Evolutionary conservation across 73 alveolate species (phyloP).

Genomic region (Blepharisma stoltei): DNA sequence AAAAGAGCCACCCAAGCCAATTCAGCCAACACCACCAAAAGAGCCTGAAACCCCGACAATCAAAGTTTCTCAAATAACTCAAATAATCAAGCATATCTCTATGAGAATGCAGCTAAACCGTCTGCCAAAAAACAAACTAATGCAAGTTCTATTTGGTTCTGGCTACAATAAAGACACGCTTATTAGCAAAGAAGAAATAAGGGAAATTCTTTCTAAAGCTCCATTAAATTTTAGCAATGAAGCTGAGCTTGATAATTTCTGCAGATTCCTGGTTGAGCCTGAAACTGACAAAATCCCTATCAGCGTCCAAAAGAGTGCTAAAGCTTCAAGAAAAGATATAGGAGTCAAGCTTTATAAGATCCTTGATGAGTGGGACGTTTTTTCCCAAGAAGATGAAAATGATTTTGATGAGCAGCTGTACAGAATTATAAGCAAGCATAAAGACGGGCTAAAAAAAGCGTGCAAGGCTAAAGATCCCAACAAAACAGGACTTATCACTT

Average conservation of each 20-base stretch:
- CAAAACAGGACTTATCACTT: background rate
- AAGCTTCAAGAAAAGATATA: background rate
- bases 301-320: no score
- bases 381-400: slow-evolving; percentile 29
- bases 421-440: background rate
- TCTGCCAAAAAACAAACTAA: slow-evolving; percentile 7
- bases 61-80: background rate
- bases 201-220: background rate
- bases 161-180: background rate
- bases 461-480: background rate
- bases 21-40: background rate
- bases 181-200: background rate
- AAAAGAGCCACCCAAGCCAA: no score
- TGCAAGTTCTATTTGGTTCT: background rate
- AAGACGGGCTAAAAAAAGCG: background rate
- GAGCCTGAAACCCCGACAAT: background rate
- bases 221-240: background rate
- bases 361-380: slow-evolving; percentile 15
- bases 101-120: slow-evolving; percentile 10
- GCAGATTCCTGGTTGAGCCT: no score
- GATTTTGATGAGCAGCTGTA: slow-evolving; percentile 3
- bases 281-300: no score
- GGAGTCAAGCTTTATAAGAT: background rate
- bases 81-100: background rate
- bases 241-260: no score